Percentiles rank a stretch among this genome's conserved stretches.
These are phyloP conservation scores for Macroventuria anomochaeta DNA, from an alignment of 2,329 filamentous ascomycete species.

Conservation along the genomic window DNA sequence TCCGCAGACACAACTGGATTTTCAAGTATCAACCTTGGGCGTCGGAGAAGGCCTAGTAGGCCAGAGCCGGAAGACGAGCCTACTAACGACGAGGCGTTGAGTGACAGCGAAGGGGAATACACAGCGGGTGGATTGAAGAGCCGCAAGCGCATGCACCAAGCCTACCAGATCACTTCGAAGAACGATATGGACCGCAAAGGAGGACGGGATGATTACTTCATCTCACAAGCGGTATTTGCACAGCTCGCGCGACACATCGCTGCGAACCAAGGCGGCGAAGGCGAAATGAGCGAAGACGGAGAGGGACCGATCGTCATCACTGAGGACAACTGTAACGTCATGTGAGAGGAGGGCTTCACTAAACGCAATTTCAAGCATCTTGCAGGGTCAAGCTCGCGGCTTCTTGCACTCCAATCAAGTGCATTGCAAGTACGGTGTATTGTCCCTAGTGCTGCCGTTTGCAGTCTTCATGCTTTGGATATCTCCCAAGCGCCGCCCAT, in stretches of 20 bases:
- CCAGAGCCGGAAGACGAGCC: constrained; percentile 11
- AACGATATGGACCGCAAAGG: constrained; percentile 67
- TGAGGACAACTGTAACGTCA: constrained; percentile 42
- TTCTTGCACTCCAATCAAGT: constrained; percentile 1
- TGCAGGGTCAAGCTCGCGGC: neutral
- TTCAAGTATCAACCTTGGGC: constrained; percentile 48
- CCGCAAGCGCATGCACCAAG: constrained; percentile 64
- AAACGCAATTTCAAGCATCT: neutral
- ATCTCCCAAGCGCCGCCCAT: constrained; percentile 15
- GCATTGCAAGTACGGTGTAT: constrained; percentile 12
- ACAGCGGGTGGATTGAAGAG: constrained; percentile 59
- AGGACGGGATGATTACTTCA: constrained; percentile 63
- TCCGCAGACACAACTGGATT: constrained; percentile 53
- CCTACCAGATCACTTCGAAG: constrained; percentile 66
- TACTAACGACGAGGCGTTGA: constrained; percentile 18
- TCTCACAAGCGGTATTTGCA: constrained; percentile 55
- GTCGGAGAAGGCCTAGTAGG: constrained; percentile 19
- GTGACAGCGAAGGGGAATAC: constrained; percentile 49
- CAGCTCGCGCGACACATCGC: constrained; percentile 46
- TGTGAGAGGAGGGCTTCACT: constrained; percentile 21
- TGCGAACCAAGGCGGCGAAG: constrained; percentile 25
- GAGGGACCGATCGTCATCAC: constrained; percentile 36
- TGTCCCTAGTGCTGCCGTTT: constrained; percentile 3
- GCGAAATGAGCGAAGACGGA: constrained; percentile 28
- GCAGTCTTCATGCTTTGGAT: neutral